These are phyloP conservation scores for Fusarium siculi DNA, from an alignment of 2,329 filamentous ascomycete species.

Conservation along the genomic window DNA sequence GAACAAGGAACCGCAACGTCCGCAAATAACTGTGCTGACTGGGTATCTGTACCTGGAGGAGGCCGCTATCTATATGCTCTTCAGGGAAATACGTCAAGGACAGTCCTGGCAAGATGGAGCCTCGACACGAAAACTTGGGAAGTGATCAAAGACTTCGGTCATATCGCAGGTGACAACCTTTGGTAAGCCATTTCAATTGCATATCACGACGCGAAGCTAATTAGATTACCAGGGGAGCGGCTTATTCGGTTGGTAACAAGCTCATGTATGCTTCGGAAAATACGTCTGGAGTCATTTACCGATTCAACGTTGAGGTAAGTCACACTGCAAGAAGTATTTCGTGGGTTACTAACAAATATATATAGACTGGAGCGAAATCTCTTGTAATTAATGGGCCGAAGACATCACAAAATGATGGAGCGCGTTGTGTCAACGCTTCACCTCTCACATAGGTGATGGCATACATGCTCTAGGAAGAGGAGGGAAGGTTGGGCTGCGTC, in stretches of 20 bases:
- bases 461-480: neutral
- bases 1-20: neutral
- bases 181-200: neutral
- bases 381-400: constrained; percentile 10
- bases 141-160: neutral
- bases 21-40: neutral
- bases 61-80: constrained; percentile 3
- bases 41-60: neutral
- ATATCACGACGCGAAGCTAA: neutral
- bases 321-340: accelerated
- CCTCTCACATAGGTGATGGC: neutral
- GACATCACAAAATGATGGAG: constrained; percentile 11
- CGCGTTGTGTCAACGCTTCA: constrained; percentile 16
- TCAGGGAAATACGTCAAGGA: neutral
- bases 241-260: constrained; percentile 1
- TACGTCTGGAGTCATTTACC: constrained; percentile 7
- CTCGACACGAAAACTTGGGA: constrained; percentile 1
- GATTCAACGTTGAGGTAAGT: neutral
- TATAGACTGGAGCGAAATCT: neutral
- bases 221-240: neutral
- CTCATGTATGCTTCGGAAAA: constrained; percentile 18
- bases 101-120: neutral
- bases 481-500: neutral
- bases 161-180: neutral
- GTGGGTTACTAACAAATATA: neutral